Evolutionary conservation across 371 early-diverging fungal species (phyloP), one percentile per base, ranked within the genome.

Genomic region (Rhizopus delemar): DNA sequence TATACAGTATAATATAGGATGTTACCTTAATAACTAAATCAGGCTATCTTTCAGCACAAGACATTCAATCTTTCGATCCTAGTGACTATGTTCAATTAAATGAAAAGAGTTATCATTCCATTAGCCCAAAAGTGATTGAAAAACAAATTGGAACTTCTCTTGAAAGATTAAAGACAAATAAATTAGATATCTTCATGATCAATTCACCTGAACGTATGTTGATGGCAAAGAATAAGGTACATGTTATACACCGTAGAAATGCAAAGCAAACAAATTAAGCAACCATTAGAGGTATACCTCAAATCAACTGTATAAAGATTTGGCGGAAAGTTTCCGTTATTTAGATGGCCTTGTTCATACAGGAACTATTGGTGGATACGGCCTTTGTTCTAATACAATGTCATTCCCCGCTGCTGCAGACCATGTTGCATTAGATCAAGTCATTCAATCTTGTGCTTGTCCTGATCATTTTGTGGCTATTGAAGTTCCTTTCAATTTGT

Each of bases 121-220:
- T 92, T 31, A 72, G 85, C 39, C 89, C 90, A 4, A 60, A 61
- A 36, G 82, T 86, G 48, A 70, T 92, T 36, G 82, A 85, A 54
- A 46, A 68, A 5, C 83, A 88, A 56, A 78, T 92, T 38, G 66
- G 77, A 0, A 60, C 58, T 11, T 89, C 89, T 0, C 70, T 92
- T n/a, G 65, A 75, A 6, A 72, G 90, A 22, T 67, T 90, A 41
- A 64, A 80, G 15, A 70, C 88, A 9, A 68, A 86, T 28, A 77
- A 73, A 36, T 50, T 90, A 41, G 92, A 92, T 69, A 71, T 87
- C 15, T 88, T 87, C 55, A 84, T 92, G 87, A 66, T 92, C 53
- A 92, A 92, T 71, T 84, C 85, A 50, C 92, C 92, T 5, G 92
- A 92, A 63, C 74, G 92, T 12, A 79, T 92, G 85, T 31, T 90